Conservation (phyloP, 805 yeast genomes). For the Hanseniaspora thailandica region DNA sequence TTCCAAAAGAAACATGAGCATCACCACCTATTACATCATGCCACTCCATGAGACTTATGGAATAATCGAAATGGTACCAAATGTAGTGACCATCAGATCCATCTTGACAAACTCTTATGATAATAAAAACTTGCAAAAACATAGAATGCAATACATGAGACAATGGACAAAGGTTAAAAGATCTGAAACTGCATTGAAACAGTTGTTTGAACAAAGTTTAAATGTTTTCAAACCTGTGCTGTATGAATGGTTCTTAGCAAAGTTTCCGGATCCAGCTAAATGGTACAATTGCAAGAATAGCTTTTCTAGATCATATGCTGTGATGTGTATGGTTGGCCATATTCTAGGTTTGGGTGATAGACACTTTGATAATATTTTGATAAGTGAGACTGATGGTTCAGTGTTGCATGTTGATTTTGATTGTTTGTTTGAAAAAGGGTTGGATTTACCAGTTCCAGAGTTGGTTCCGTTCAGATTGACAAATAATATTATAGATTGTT, state of each 20-base stretch:
- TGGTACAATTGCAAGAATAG: slow-evolving; percentile 75
- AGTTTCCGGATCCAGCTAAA: slow-evolving; percentile 74
- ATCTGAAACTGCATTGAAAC: slow-evolving; percentile 17
- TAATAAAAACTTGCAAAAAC: slow-evolving; percentile 30
- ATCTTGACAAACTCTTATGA: slow-evolving; percentile 39
- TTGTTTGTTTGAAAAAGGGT: slow-evolving; percentile 78
- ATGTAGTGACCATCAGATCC: slow-evolving; percentile 59
- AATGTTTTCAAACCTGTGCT: slow-evolving; percentile 52
- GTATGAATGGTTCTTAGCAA: slow-evolving; percentile 77
- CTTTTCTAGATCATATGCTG: slow-evolving; percentile 74
- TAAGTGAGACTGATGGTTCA: slow-evolving; percentile 62
- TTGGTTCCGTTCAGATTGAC: slow-evolving; percentile 89
- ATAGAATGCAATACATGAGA: slow-evolving; percentile 18
- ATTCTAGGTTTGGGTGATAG: slow-evolving; percentile 91
- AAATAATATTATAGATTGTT: slow-evolving; percentile 75
- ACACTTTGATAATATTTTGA: slow-evolving; percentile 81
- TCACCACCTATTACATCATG: slow-evolving; percentile 75
- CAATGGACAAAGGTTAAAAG: slow-evolving; percentile 12
- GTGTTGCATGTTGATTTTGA: slow-evolving; percentile 93
- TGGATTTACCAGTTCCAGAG: slow-evolving; percentile 71
- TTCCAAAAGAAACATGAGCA: slow-evolving; percentile 54
- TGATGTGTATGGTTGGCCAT: slow-evolving; percentile 95
- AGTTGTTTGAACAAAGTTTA: slow-evolving; percentile 1
- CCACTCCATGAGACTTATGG: slow-evolving; percentile 83
- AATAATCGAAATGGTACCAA: slow-evolving; percentile 77